phyloP scores from a whole-genome alignment of 2,329 filamentous ascomycete genomes.

The Chaetomiaceae sp. region DNA sequence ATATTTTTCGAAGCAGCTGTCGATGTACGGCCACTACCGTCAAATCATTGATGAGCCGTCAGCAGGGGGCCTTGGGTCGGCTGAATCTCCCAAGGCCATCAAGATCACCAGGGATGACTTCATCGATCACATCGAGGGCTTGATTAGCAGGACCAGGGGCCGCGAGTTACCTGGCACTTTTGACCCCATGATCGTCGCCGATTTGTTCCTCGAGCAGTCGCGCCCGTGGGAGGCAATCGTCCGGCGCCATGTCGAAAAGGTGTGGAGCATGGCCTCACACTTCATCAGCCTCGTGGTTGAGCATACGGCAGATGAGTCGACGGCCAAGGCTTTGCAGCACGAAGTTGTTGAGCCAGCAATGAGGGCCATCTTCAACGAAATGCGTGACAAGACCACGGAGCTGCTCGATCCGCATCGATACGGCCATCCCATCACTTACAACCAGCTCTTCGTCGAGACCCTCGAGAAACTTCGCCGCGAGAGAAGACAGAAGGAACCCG shows the following conservation, averaged over 20 bases:
- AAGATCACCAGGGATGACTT: slow-evolving; percentile 30
- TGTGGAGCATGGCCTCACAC: slow-evolving; percentile 45
- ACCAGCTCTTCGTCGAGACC: slow-evolving; percentile 41
- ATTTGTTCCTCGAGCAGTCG: slow-evolving; percentile 58
- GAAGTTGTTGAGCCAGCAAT: slow-evolving; percentile 30
- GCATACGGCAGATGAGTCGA: slow-evolving; percentile 34
- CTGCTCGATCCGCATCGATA: slow-evolving; percentile 43
- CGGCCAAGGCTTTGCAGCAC: slow-evolving; percentile 36
- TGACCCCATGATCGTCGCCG: slow-evolving; percentile 53
- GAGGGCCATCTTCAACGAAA: slow-evolving; percentile 30
- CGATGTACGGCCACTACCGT: slow-evolving; percentile 9
- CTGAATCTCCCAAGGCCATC: not conserved
- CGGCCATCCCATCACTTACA: slow-evolving; percentile 50
- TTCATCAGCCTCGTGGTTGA: slow-evolving; percentile 41
- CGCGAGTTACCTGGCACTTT: slow-evolving; percentile 58
- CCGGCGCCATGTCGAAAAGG: slow-evolving; percentile 42
- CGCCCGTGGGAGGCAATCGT: slow-evolving; percentile 49
- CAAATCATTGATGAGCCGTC: not conserved
- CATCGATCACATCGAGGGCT: slow-evolving; percentile 37
- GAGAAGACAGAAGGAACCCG: slow-evolving; percentile 6
- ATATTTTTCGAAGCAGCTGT: slow-evolving; percentile 14
- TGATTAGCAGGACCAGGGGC: slow-evolving; percentile 40
- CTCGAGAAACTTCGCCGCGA: slow-evolving; percentile 31
- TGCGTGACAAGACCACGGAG: slow-evolving; percentile 40
- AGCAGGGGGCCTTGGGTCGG: not conserved